Conservation (phyloP, 2,329 filamentous ascomycete species). For the Hymenoscyphus linearis region DNA sequence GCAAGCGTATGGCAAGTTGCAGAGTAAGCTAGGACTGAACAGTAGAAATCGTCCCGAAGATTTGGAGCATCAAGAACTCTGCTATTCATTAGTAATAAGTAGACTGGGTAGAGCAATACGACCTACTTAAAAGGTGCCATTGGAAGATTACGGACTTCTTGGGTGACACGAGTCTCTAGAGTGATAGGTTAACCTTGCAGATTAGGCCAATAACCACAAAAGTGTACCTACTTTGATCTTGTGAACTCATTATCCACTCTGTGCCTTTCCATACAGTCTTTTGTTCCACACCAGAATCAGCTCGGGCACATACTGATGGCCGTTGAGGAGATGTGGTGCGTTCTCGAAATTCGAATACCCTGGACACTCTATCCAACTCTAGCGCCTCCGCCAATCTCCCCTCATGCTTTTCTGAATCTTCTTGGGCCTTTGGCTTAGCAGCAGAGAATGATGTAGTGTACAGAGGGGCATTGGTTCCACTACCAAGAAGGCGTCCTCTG, state of each 20-base stretch:
- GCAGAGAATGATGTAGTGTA: conserved; percentile 47
- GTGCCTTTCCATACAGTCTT: conserved; percentile 34
- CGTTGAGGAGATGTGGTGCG: conserved; percentile 23
- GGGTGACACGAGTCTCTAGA: conserved; percentile 25
- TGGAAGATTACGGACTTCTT: conserved; percentile 48
- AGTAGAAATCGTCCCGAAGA: conserved; percentile 94
- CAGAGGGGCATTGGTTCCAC: conserved; percentile 67
- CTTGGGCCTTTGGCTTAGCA: conserved; percentile 40
- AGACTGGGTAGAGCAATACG: neutral
- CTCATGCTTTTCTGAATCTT: conserved; percentile 65
- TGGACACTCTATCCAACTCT: conserved; percentile 65
- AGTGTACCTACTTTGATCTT: conserved; percentile 8
- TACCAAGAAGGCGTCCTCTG: conserved; percentile 58
- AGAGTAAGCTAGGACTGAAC: conserved; percentile 83
- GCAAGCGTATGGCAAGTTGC: conserved; percentile 68
- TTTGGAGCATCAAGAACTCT: conserved; percentile 83
- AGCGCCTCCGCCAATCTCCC: conserved; percentile 74
- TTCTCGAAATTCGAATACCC: conserved; percentile 54
- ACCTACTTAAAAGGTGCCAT: conserved; percentile 71
- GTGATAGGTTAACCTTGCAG: neutral
- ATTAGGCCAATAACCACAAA: neutral
- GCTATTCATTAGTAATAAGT: neutral
- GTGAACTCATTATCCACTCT: conserved; percentile 25
- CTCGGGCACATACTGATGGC: conserved; percentile 26
- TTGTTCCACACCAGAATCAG: conserved; percentile 16